These are phyloP conservation scores for Chlorella sp. DNA, from an alignment of 139 green algal genomes.

Conservation along the genomic window DNA sequence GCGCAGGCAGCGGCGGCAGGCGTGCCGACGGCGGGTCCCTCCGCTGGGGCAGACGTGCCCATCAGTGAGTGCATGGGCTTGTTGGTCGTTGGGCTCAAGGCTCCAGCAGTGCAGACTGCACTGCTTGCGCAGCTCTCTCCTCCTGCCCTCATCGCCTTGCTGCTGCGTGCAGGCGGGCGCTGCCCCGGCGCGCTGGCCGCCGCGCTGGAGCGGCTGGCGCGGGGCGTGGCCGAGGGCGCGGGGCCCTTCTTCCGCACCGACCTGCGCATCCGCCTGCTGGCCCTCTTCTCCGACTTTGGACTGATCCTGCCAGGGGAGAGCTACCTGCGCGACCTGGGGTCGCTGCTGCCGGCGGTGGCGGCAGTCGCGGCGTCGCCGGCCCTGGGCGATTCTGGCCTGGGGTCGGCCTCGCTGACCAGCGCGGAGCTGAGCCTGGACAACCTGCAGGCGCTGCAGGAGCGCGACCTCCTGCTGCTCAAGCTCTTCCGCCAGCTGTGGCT, in stretches of 20 bases:
- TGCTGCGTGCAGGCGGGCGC: slow-evolving; percentile 7
- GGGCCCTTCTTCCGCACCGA: slow-evolving; percentile 40
- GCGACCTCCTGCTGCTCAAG: slow-evolving; percentile 40
- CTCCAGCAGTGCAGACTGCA: background rate
- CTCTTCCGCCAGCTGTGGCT: slow-evolving; percentile 75
- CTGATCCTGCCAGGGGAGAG: slow-evolving; percentile 33
- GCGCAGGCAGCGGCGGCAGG: background rate
- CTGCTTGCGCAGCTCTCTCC: background rate
- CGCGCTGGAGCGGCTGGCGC: slow-evolving; percentile 45
- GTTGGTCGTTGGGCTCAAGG: background rate
- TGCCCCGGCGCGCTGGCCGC: slow-evolving; percentile 52
- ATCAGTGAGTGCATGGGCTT: slow-evolving; percentile 1
- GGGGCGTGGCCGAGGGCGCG: slow-evolving; percentile 27
- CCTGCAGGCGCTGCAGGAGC: slow-evolving; percentile 38
- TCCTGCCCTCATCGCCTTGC: background rate
- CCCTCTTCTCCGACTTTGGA: slow-evolving; percentile 59
- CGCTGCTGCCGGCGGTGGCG: slow-evolving; percentile 62
- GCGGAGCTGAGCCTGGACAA: slow-evolving; percentile 36
- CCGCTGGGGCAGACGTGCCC: slow-evolving; percentile 15
- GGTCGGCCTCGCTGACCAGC: slow-evolving; percentile 10
- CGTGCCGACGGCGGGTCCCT: background rate
- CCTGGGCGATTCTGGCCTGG: background rate
- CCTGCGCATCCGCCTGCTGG: slow-evolving; percentile 63
- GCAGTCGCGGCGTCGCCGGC: slow-evolving; percentile 11
- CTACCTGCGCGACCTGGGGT: slow-evolving; percentile 53